Conservation (phyloP, 1,284 basidiomycete genomes). For the Gastroboletus turbinatus region DNA sequence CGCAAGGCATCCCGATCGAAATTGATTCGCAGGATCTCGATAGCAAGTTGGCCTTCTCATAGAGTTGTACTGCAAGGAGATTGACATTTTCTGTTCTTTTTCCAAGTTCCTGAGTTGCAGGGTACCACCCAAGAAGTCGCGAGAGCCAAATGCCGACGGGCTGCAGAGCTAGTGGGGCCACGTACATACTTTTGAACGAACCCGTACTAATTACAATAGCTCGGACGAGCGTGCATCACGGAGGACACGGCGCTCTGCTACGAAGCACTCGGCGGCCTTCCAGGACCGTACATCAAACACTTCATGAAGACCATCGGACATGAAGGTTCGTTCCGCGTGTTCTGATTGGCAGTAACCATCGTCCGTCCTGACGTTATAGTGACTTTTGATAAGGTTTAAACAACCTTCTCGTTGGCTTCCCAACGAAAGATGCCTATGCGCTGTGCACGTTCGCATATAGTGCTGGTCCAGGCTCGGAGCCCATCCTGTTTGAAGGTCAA, state of each 20-base stretch:
- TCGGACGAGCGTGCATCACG: conserved; percentile 88
- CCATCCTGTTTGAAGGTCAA: conserved; percentile 88
- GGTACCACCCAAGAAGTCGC: conserved; percentile 93
- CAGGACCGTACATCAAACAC: conserved; percentile 97
- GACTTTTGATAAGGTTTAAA: conserved; percentile 64
- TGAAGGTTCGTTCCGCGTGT: conserved; percentile 38
- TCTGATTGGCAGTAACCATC: conserved; percentile 27
- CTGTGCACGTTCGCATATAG: conserved; percentile 97
- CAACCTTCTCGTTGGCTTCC: conserved; percentile 83
- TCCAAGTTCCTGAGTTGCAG: conserved; percentile 88
- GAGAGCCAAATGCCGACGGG: conserved; percentile 81
- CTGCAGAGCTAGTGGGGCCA: conserved; percentile 71
- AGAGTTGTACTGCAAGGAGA: background rate
- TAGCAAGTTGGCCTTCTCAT: conserved; percentile 45
- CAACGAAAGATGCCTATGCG: conserved; percentile 80
- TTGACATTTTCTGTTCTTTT: conserved; percentile 5
- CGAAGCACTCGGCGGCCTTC: conserved; percentile 85
- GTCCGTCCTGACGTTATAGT: background rate
- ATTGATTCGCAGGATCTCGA: conserved; percentile 71
- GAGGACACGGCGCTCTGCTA: conserved; percentile 97
- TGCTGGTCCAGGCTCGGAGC: conserved; percentile 75
- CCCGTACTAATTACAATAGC: conserved; percentile 37
- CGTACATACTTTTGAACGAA: background rate
- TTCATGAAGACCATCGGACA: conserved; percentile 83
- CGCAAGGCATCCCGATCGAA: conserved; percentile 55